Evolutionary conservation across 1,139 yeast species (phyloP), one percentile per base, ranked within the genome.

Genomic region (Petasospora fabianii): DNA sequence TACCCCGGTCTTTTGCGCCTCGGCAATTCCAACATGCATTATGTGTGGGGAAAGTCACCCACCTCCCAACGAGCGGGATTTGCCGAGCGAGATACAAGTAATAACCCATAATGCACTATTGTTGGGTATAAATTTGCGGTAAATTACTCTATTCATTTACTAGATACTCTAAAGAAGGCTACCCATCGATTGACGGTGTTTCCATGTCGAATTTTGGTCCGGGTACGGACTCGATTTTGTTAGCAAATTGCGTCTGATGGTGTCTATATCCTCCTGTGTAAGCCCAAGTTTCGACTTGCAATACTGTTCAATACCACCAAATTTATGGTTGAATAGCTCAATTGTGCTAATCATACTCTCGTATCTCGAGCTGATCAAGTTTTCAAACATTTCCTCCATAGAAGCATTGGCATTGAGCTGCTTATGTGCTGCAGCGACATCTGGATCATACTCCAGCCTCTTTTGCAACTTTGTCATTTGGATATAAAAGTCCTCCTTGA

Each of bases 301-400:
- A 54, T 80, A 85, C 12, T 56, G 53, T 7, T 71, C 66, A 11
- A 79, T 66, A 0, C 81, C 78, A 3, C 83, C 86, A 57, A 68
- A 82, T 42, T 73, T 69, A 3, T 55, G 49, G 39, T 77, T 62
- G 35, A 73, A 55, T 45, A 69, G 52, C 15, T 69, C 76, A 30
- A 84, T 66, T 2, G 87, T 73, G 3, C 77, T 72, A 47, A 81
- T 62, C 92, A 85, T 83, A 3, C 87, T 79, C 51, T 84, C 94
- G 53, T 80, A 77, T 38, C 78, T 68, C 8, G 87, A 77, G 47
- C 85, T 75, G 39, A 83, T 64, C 58, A 85, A 64, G 53, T 78
- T 78, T 19, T 65, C 61, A 34, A 53, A 70, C 62, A 44, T 64
- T 54, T 40, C 50, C 36, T 43, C 58, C 17, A 49, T 58, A 32